These are phyloP conservation scores for Takakia lepidozioides DNA, from an alignment of 225 moss, liverwort and hornwort species.

Conservation along the genomic window DNA sequence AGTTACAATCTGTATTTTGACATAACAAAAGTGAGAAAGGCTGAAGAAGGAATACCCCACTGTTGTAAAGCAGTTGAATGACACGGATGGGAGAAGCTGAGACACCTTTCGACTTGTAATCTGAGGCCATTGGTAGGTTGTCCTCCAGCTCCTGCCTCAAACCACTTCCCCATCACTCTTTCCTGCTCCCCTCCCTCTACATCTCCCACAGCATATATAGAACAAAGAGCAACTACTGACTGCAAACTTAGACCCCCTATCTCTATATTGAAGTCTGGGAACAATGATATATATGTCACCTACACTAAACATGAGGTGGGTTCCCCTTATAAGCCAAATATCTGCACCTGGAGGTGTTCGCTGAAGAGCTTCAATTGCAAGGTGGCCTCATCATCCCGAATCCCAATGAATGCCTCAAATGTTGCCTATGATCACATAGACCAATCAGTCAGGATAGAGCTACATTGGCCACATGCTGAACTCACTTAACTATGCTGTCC, in stretches of 20 bases:
- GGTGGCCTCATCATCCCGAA: constrained; percentile 93
- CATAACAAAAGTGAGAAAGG: too few relatives aligned
- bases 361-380: constrained; percentile 72
- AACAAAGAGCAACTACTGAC: too few relatives aligned
- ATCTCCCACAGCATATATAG: background rate
- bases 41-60: constrained; percentile 50
- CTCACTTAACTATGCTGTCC: too few relatives aligned
- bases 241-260: too few relatives aligned
- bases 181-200: background rate
- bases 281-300: background rate
- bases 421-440: constrained; percentile 48
- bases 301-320: too few relatives aligned
- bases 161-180: background rate
- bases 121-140: constrained; percentile 70
- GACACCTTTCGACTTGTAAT: constrained; percentile 75
- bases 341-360: constrained; percentile 61
- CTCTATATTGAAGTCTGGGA: too few relatives aligned
- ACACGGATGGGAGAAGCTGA: constrained; percentile 90
- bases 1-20: background rate
- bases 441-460: background rate
- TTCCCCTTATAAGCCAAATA: too few relatives aligned
- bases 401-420: constrained; percentile 91
- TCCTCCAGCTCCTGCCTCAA: constrained; percentile 80
- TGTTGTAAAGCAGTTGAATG: constrained; percentile 83
- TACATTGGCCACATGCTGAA: background rate